Base-by-base conservation (phyloP, 2,329 filamentous ascomycete genomes). In the Lachnellula arida region DNA sequence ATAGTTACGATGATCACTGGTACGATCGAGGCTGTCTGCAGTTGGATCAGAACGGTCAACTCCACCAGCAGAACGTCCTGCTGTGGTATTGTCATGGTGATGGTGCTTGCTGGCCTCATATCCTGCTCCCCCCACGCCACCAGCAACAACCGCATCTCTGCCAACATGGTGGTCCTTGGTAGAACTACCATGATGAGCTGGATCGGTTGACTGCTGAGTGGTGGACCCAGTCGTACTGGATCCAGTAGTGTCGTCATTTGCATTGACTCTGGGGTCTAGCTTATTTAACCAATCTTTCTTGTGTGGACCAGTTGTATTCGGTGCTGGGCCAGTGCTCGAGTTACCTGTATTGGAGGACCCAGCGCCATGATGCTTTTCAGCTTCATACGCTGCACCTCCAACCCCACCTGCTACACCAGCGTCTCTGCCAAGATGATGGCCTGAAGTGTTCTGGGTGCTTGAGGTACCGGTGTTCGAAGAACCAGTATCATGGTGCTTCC, bases 201-300 rank as follows among this genome's bases (percentile, higher is more conserved):
- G 66, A 35, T 66, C 60, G 23, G 73, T 39, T 12, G 72, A 51
- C 74, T 73, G 22, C n/a, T 11, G 35, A 39, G 11, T 12, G 35
- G 35, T 7, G 11, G 35, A 12, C 11, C 35, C 35, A 39, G 65
- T 44, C 57, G 70, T 71, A 58, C 75, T 74, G 32, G 64, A 67
- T 6, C 62, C 48, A 9, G 25, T 44, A n/a, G 54, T 53, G 19
- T 49, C 51, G 23, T 53, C 54, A 25, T 61, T 55, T 3, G 60
- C 35, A 56, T 75, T 68, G 9, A 74, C 70, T 46, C 70, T 60
- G 39, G 73, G 73, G 53, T 77, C 74, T 12, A 67, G 44, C 57
- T 71, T 73, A 61, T 77, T 76, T 34, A 67, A 67, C 12, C 71
- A 39, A 23, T 73, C 73, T 17, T 71, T 71, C 8, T 62, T 58